A percentile compares a stretch with the other conserved stretches of the same genome.
phyloP scores from a whole-genome alignment of 179 eudicot species.

The Carnegiea gigantea region DNA sequence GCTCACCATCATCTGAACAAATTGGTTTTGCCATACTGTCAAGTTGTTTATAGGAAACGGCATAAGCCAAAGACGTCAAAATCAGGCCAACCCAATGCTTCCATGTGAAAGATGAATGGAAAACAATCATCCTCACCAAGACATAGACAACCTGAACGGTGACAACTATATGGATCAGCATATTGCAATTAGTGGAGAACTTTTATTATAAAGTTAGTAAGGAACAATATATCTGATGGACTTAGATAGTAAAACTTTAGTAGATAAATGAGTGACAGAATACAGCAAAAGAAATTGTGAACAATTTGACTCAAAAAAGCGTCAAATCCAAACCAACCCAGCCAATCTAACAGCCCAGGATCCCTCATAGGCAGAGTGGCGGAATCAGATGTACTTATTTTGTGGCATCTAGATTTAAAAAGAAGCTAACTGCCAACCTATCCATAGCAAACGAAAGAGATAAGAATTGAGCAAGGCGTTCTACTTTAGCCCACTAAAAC shows the following conservation, averaged over 20 bases:
- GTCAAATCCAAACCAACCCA: neutral
- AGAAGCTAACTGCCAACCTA: too few relatives aligned
- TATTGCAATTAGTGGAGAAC: neutral
- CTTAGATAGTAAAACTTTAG: neutral
- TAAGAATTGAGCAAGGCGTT: neutral
- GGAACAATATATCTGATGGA: neutral
- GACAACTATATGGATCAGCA: slow-evolving; percentile 1
- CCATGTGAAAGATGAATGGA: slow-evolving; percentile 69
- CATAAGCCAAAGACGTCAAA: slow-evolving; percentile 62
- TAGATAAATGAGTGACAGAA: neutral
- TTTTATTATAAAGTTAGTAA: neutral
- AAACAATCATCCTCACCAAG: slow-evolving; percentile 57
- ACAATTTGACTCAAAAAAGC: neutral
- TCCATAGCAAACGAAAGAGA: neutral
- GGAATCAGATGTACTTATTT: neutral
- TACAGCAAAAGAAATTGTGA: neutral
- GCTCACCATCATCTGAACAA: slow-evolving; percentile 62
- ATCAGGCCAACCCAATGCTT: slow-evolving; percentile 69
- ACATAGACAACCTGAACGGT: slow-evolving; percentile 54
- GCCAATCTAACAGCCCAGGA: neutral
- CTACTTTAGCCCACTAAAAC: neutral
- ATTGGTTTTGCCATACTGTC: slow-evolving; percentile 75
- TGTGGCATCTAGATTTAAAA: too few relatives aligned
- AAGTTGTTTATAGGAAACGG: slow-evolving; percentile 73
- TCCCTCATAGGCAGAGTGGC: neutral